Evolutionary conservation across 345 rosid genomes (phyloP), one percentile per base, ranked within the genome.

Genomic region (Lepidium didymum): DNA sequence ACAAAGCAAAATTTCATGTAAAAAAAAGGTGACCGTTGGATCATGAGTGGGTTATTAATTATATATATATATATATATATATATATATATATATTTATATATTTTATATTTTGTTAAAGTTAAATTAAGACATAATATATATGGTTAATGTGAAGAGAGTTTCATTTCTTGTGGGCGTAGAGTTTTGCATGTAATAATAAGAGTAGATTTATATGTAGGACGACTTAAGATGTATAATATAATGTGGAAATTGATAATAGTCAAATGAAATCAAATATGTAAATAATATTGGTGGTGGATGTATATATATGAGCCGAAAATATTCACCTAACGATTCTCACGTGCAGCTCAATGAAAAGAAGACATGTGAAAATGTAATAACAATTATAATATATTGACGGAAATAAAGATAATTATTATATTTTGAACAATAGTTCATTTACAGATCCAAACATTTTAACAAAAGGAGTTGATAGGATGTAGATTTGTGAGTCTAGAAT

Each of bases 191-290:
- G 71, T 44, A 50, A 38, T 57, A 23, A 14, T 57, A 34, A 11
- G 36, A 14, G 14, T 49, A 56, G 36, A 56, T 46, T 13, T 64
- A 21, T 59, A 47, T 1, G 4, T 27, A 27, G 31, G 72, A 67
- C 72, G 49, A 66, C 72, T 37, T 58, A 42, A 73, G 41, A 66
- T 45, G 73, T 43, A 60, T 59, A 72, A 54, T 44, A 72, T 43
- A 64, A n/a, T 51, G 18, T 35, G 14, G 1, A 44, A 35, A 35
- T 11, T 73, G 49, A 58, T 66, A 49, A 57, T 15, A 34, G 61
- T 49, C 77, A 33, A 65, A 47, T 12, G 53, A 40, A 31, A 47
- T 9, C 54, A 31, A 19, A 37, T 63, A 57, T 56, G 21, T 13
- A 31, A 38, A 51, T 51, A 50, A 7, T 12, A 41, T 19, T 62